Evolutionary conservation across 495 filamentous ascomycete species (phyloP).

Genomic region (Pseudotulostoma volvatum): DNA sequence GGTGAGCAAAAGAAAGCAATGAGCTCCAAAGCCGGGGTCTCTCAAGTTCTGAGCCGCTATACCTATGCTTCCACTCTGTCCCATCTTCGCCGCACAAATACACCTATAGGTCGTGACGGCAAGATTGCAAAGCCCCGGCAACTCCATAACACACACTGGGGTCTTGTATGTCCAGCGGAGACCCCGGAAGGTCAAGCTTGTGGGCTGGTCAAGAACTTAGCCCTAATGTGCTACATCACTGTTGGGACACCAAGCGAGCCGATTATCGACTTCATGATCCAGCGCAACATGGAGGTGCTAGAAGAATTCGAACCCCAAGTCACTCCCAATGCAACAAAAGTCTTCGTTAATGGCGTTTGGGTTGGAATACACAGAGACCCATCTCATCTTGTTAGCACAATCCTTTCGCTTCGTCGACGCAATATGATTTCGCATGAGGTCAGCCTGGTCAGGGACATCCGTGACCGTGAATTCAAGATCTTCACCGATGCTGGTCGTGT

Average conservation of each 20-base stretch:
- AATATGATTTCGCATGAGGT: slow-evolving; percentile 74
- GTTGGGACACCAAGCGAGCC: slow-evolving; percentile 81
- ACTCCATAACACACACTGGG: slow-evolving; percentile 98
- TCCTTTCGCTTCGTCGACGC: slow-evolving; percentile 59
- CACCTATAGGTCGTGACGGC: slow-evolving; percentile 90
- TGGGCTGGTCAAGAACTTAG: slow-evolving; percentile 93
- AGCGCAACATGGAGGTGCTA: slow-evolving; percentile 83
- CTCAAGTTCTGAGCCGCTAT: slow-evolving; percentile 94
- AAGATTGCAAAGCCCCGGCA: slow-evolving; percentile 97
- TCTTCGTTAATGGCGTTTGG: slow-evolving; percentile 97
- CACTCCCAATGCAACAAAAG: slow-evolving; percentile 86
- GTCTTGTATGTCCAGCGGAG: slow-evolving; percentile 90
- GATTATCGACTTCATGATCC: slow-evolving; percentile 86
- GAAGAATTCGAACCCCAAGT: slow-evolving; percentile 88
- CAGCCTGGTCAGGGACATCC: slow-evolving; percentile 83
- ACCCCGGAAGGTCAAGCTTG: slow-evolving; percentile 98
- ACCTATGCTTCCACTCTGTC: slow-evolving; percentile 93
- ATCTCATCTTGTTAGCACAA: slow-evolving; percentile 56
- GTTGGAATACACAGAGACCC: slow-evolving; percentile 76
- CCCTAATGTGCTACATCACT: slow-evolving; percentile 95
- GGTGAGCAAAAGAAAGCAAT: slow-evolving; percentile 98
- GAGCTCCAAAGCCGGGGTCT: slow-evolving; percentile 85
- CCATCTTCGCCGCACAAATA: slow-evolving; percentile 92
- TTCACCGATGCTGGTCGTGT: slow-evolving; percentile 95
- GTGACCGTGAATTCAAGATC: slow-evolving; percentile 95